Evolutionary conservation across 169 alveolate species (phyloP), one percentile per base, ranked within the genome.

Genomic region (Cryptosporidium ryanae): DNA sequence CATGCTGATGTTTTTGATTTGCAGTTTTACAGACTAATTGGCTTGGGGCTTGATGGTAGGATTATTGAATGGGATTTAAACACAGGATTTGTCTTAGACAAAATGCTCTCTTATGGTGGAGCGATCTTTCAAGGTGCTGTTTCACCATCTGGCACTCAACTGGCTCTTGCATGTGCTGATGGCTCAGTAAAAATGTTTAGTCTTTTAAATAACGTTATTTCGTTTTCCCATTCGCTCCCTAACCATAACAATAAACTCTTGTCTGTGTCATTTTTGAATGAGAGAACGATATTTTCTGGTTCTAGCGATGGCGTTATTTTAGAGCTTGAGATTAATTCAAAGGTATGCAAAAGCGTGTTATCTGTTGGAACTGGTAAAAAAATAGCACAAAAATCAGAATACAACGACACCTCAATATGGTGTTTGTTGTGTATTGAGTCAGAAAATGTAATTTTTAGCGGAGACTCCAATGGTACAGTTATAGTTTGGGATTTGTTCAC

Each of bases 161-260:
- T 76, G 44, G 87, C 87, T 2, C 21, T 76, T 44, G 87, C 87
- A 59, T 76, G 87, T 59, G 71, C 87, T 15, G 87, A 76, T 76
- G 87, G 87, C 31, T 76, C 87, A 15, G 43, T 76, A 13, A 55
- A 61, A 55, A 23, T 76, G 10, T 76, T 76, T 43, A 59, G 71
- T n/a, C 52, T 76, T n/a, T 38, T 76, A 32, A 59, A 76, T 46
- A 13, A 61, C 43, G 64, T 55, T 23, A 52, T 76, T 29, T 25
- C 76, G 18, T 76, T 25, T 44, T 32, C 52, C 23, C 63, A 76
- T 25, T 55, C 76, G 2, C 29, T 76, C 8, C 87, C 87, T 21
- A 76, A 61, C 21, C 87, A 76, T 17, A 59, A 44, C 31, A 54
- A 61, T 76, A 32, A 29, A 48, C 68, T 76, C 4, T 23, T 76